Evolutionary conservation across 2,329 filamentous ascomycete species (phyloP).

Genomic region (Amesomyces nigricolor): DNA sequence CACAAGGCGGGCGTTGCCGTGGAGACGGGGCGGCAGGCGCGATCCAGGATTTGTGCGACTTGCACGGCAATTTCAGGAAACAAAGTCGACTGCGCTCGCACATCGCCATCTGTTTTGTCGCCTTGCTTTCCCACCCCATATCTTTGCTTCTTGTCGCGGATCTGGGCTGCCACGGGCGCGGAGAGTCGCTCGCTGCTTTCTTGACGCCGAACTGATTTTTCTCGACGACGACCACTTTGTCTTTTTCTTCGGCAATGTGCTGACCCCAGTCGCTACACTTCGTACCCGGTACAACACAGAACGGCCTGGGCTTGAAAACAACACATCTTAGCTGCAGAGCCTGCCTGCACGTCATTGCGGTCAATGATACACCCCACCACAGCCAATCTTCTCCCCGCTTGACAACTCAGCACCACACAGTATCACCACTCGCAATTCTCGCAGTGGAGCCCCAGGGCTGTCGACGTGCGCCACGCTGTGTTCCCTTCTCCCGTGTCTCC

Average conservation of each 20-base stretch:
- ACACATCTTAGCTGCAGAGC: slow-evolving; percentile 23
- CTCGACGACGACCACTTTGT: background rate
- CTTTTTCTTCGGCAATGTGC: slow-evolving; percentile 16
- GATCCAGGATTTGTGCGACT: slow-evolving; percentile 15
- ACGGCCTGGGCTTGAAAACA: slow-evolving; percentile 18
- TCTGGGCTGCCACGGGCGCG: slow-evolving; percentile 2
- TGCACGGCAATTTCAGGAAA: slow-evolving; percentile 12
- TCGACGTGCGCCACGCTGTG: background rate
- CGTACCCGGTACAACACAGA: background rate
- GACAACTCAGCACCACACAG: slow-evolving; percentile 13
- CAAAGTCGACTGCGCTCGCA: slow-evolving; percentile 11
- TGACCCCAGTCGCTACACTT: slow-evolving; percentile 10
- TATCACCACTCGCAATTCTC: background rate
- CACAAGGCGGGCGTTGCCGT: slow-evolving; percentile 15
- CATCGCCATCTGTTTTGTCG: background rate
- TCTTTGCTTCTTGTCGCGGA: background rate
- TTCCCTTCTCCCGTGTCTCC: background rate
- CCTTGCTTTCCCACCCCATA: background rate
- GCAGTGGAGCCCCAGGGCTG: slow-evolving; percentile 3
- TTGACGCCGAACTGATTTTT: slow-evolving; percentile 3
- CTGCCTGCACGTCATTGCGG: slow-evolving; percentile 26
- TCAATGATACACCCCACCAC: slow-evolving; percentile 25
- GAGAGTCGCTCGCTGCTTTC: background rate
- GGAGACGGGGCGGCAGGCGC: slow-evolving; percentile 10
- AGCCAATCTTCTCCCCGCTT: slow-evolving; percentile 13